A percentile compares a stretch with the other conserved stretches of the same genome.
Conservation (phyloP, 352 stramenopile genomes). For the Globisporangium barbulae region DNA sequence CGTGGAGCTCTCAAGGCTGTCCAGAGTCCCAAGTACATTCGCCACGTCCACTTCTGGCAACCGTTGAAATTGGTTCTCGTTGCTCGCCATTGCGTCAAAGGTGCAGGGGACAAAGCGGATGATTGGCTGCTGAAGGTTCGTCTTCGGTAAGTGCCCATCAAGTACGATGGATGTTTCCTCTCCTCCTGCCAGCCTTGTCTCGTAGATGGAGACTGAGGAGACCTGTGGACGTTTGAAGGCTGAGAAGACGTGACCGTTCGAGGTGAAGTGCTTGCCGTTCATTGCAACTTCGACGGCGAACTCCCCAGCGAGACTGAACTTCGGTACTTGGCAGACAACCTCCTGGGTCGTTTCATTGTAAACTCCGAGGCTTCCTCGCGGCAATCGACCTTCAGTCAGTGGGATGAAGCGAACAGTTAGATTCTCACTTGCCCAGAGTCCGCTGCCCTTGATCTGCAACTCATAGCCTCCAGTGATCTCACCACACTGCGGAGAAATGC, state of each 20-base stretch:
- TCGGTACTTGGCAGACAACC: slow-evolving; percentile 63
- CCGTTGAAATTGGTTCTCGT: not conserved
- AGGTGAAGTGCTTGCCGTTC: slow-evolving; percentile 79
- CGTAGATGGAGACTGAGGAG: slow-evolving; percentile 36
- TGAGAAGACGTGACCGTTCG: slow-evolving; percentile 50
- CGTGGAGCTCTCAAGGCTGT: not conserved
- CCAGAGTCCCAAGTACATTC: not conserved
- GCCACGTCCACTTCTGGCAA: not conserved
- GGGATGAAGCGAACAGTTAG: slow-evolving; percentile 76
- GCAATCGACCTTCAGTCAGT: slow-evolving; percentile 47
- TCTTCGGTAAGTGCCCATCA: slow-evolving; percentile 35
- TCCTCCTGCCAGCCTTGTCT: slow-evolving; percentile 29
- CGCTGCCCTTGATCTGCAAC: slow-evolving; percentile 57
- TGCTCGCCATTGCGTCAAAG: slow-evolving; percentile 5
- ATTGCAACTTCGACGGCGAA: slow-evolving; percentile 76
- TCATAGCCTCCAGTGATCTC: slow-evolving; percentile 56
- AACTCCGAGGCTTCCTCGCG: slow-evolving; percentile 41
- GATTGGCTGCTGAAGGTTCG: slow-evolving; percentile 23
- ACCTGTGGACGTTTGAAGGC: slow-evolving; percentile 46
- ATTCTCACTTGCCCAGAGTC: slow-evolving; percentile 78
- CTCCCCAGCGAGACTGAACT: slow-evolving; percentile 54
- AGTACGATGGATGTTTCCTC: slow-evolving; percentile 35
- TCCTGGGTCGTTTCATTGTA: slow-evolving; percentile 38
- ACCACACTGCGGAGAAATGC: slow-evolving; percentile 43
- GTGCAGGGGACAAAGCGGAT: slow-evolving; percentile 38